phyloP scores from a whole-genome alignment of 257 asterid species.

The Fraxinus anomala region DNA sequence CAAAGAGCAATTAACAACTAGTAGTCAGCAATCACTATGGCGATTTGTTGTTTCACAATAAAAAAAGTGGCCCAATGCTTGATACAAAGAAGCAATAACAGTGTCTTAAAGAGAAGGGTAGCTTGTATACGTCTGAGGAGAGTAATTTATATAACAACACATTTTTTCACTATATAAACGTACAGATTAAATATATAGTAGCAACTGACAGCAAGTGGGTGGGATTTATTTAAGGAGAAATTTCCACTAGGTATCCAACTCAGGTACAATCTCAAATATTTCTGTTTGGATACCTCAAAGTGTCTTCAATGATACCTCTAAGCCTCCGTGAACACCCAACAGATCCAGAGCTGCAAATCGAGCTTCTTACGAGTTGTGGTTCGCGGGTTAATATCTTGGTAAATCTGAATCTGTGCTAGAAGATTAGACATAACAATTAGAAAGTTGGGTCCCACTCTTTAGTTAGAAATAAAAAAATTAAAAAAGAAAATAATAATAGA shows the following conservation, averaged over 20 bases:
- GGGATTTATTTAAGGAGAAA: constrained; percentile 16
- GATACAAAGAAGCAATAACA: not conserved
- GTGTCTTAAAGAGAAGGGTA: not conserved
- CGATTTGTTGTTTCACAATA: not conserved
- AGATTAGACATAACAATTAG: constrained; percentile 20
- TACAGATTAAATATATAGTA: constrained; percentile 27
- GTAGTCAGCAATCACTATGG: not conserved
- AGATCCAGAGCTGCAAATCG: constrained; percentile 28
- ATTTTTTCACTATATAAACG: constrained; percentile 28
- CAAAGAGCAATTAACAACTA: not conserved
- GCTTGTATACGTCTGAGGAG: constrained; percentile 9
- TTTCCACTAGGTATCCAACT: constrained; percentile 29
- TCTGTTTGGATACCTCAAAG: constrained; percentile 19
- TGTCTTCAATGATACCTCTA: constrained; percentile 29
- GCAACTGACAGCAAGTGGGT: constrained; percentile 33
- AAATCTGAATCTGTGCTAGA: constrained; percentile 25
- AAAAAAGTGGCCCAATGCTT: not conserved
- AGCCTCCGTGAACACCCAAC: constrained; percentile 29
- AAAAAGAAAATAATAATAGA: not conserved
- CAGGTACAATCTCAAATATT: constrained; percentile 22
- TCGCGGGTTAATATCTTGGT: constrained; percentile 18
- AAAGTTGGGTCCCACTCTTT: not conserved
- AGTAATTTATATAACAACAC: constrained; percentile 29
- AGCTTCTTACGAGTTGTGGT: constrained; percentile 28
- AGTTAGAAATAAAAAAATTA: not conserved